phyloP scores from a whole-genome alignment of 441 rosid species.

The Flueggea neowawraea region DNA sequence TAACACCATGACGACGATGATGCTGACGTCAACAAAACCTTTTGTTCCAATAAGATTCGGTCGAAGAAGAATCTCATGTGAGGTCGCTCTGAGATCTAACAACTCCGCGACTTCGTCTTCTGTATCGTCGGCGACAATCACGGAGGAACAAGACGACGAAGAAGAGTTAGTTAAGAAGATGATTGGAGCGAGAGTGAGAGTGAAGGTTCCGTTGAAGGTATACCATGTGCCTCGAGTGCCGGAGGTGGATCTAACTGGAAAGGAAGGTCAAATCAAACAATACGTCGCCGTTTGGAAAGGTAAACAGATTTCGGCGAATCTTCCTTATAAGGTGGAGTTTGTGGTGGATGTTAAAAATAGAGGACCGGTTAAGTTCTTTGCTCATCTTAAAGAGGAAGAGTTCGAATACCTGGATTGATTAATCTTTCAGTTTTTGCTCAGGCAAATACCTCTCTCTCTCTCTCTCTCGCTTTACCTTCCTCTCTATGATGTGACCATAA shows the following conservation, averaged over 20 bases:
- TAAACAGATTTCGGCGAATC: slow-evolving; percentile 79
- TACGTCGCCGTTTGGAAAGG: slow-evolving; percentile 83
- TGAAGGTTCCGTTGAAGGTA: slow-evolving; percentile 75
- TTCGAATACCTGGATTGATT: slow-evolving; percentile 52
- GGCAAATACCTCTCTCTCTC: not conserved
- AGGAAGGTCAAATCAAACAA: slow-evolving; percentile 86
- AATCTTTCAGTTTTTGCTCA: too few relatives aligned
- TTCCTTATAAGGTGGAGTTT: slow-evolving; percentile 80
- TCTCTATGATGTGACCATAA: too few relatives aligned
- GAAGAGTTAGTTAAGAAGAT: slow-evolving; percentile 26
- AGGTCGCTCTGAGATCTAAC: slow-evolving; percentile 29
- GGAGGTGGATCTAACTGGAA: slow-evolving; percentile 74
- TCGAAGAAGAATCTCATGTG: slow-evolving; percentile 25
- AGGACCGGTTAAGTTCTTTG: slow-evolving; percentile 77
- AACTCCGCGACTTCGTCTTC: slow-evolving; percentile 20
- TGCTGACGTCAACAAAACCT: too few relatives aligned
- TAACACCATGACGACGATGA: too few relatives aligned
- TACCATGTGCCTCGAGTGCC: slow-evolving; percentile 88
- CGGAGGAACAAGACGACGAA: slow-evolving; percentile 27
- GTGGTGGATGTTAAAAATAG: slow-evolving; percentile 64
- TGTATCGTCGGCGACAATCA: slow-evolving; percentile 10
- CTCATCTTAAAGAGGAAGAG: slow-evolving; percentile 93
- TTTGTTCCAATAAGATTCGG: too few relatives aligned
- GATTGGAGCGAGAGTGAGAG: slow-evolving; percentile 74
- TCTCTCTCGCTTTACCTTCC: not conserved